Evolutionary conservation across 2,329 filamentous ascomycete genomes (phyloP), one percentile per base, ranked within the genome.

Genomic region (Botrytis fabae): DNA sequence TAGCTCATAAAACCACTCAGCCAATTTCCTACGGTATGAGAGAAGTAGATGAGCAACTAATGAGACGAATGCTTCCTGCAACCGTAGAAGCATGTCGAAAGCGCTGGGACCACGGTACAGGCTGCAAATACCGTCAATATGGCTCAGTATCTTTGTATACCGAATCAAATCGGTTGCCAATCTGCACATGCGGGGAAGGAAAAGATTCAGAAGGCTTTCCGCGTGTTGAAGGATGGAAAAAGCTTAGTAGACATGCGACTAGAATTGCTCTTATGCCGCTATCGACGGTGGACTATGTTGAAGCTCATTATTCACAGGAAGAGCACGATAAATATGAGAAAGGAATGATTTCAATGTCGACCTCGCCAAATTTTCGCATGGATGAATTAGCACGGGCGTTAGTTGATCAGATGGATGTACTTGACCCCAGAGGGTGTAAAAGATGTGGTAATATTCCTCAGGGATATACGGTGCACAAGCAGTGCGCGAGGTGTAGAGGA

Each of bases 31-130:
- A 35, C 2, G 1, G 18, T 20, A 48, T 65, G 44, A 48, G 32
- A 35, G 28, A 48, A 0, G 64, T 61, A 20, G 74, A 74, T 18
- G 44, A 69, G 14, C 32, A 51, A 4, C 28, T 75, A 22, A 74
- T 70, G 71, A 73, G 61, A 54, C 8, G 57, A 46, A 59, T 71
- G 16, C 48, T 75, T 7, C 74, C 74, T 0, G 70, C 73, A 20
- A 25, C 64, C 8, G 71, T 73, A 7, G 74, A 76, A 61, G 64
- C 71, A 14, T 73, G 71, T 48, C 71, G 74, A 42, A 65, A 38
- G 10, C n/a, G 20, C 7, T 76, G 75, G 75, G 10, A 54, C 12
- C 75, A 75, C 40, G n/a, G 10, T 7, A 2, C 46, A 1, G 18
- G 22, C 0, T 74, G 73, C n/a, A 32, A 63, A 25, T 70, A 70